Conservation (phyloP, 805 yeast species). For the Myxozyma udenii region DNA sequence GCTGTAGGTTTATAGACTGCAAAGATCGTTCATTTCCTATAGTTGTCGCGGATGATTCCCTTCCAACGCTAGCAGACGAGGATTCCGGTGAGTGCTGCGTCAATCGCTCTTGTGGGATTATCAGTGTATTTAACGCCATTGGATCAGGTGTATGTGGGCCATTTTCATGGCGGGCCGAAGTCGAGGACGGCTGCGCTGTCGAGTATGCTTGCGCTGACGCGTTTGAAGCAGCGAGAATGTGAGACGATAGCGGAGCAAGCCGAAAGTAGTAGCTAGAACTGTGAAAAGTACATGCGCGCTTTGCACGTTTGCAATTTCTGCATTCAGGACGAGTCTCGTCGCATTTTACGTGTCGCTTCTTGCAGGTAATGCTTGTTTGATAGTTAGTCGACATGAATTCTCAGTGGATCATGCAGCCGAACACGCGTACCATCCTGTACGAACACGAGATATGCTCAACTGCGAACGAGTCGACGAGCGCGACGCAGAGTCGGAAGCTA, state of each 20-base stretch:
- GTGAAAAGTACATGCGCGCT: slow-evolving; percentile 13
- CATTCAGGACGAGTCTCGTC: slow-evolving; percentile 19
- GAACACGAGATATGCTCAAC: slow-evolving; percentile 12
- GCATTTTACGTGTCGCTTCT: slow-evolving; percentile 22
- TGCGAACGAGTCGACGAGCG: no score
- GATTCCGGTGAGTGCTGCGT: no score
- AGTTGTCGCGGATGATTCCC: no score
- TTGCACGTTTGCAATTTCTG: slow-evolving; percentile 16
- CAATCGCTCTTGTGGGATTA: background rate
- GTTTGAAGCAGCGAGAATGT: background rate
- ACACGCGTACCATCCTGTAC: slow-evolving; percentile 12
- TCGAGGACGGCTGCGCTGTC: slow-evolving; percentile 7
- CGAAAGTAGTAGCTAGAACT: slow-evolving; percentile 14
- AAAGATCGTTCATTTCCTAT: no score
- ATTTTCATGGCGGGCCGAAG: background rate
- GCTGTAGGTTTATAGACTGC: no score
- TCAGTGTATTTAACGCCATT: background rate
- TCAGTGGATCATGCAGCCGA: background rate
- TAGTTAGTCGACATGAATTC: background rate
- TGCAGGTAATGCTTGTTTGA: slow-evolving; percentile 17
- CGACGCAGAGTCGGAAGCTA: no score
- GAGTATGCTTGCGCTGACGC: slow-evolving; percentile 6
- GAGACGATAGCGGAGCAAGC: background rate
- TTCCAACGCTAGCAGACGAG: no score
- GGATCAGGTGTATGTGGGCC: background rate